Percentiles rank a stretch among this genome's conserved stretches.
Conservation (phyloP, 2,329 filamentous ascomycete genomes). For the Calonectria honghensis region DNA sequence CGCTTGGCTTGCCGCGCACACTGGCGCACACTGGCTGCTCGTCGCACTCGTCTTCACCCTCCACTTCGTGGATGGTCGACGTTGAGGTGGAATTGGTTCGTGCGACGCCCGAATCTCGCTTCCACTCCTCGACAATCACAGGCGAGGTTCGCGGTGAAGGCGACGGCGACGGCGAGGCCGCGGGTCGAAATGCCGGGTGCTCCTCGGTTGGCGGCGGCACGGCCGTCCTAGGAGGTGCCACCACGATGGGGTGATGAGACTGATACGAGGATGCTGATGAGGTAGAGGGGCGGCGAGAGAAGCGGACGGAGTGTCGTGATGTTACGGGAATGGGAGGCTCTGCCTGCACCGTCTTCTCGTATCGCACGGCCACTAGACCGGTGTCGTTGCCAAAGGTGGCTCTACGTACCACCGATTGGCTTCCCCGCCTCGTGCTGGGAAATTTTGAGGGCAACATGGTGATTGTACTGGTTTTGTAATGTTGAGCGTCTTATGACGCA, state of each 20-base stretch:
- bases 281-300: constrained; percentile 52
- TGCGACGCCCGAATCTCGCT: constrained; percentile 74
- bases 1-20: constrained; percentile 19
- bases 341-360: constrained; percentile 76
- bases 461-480: constrained; percentile 10
- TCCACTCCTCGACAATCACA: constrained; percentile 64
- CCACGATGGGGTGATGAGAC: constrained; percentile 56
- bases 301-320: constrained; percentile 64
- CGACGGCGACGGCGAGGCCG: constrained; percentile 44
- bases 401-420: constrained; percentile 59
- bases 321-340: constrained; percentile 74
- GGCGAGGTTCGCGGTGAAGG: constrained; percentile 49
- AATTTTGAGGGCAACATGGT: constrained; percentile 64
- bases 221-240: constrained; percentile 56
- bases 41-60: constrained; percentile 62
- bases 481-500: constrained; percentile 37
- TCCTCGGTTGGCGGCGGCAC: constrained; percentile 69
- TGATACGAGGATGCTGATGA: constrained; percentile 51
- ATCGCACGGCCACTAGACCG: constrained; percentile 73
- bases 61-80: constrained; percentile 63
- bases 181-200: constrained; percentile 70
- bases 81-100: constrained; percentile 64
- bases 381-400: constrained; percentile 68
- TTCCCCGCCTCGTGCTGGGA: constrained; percentile 66
- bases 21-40: constrained; percentile 49